Percentiles rank a stretch among this genome's conserved stretches.
Conservation (phyloP, 345 rosid species). For the Hibiscus syriacus region DNA sequence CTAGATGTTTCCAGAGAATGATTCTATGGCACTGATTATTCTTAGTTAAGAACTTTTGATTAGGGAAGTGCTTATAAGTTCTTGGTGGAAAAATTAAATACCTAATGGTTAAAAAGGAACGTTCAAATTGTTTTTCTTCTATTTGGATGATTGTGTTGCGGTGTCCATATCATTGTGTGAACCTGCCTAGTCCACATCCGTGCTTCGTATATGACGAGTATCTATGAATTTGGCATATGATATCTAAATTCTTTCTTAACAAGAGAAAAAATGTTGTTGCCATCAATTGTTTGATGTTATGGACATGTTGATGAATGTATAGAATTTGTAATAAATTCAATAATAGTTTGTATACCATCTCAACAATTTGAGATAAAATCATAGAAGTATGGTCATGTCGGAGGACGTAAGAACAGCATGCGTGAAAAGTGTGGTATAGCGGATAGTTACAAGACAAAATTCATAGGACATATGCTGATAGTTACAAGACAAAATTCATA, state of each 20-base stretch:
- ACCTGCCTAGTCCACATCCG: neutral
- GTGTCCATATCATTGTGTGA: neutral
- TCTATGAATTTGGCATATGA: neutral
- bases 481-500: too few relatives aligned
- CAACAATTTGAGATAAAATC: slow-evolving; percentile 6
- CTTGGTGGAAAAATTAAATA: neutral
- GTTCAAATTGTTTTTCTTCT: neutral
- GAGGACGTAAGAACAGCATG: neutral
- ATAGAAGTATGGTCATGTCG: neutral
- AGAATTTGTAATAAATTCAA: neutral
- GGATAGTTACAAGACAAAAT: neutral
- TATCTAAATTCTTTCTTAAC: neutral
- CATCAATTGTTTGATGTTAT: neutral
- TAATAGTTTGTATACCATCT: neutral
- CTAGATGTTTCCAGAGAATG: neutral
- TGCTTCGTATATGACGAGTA: too few relatives aligned
- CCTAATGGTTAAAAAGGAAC: neutral
- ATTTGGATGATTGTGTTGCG: neutral
- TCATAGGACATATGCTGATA: neutral
- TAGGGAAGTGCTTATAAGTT: neutral
- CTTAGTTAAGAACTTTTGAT: neutral
- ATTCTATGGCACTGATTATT: neutral
- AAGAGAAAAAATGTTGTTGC: neutral
- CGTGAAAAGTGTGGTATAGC: neutral
- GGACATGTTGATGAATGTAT: neutral